Base-by-base conservation (phyloP, 116 monocot genomes). In the Papilionanthe hybrid region DNA sequence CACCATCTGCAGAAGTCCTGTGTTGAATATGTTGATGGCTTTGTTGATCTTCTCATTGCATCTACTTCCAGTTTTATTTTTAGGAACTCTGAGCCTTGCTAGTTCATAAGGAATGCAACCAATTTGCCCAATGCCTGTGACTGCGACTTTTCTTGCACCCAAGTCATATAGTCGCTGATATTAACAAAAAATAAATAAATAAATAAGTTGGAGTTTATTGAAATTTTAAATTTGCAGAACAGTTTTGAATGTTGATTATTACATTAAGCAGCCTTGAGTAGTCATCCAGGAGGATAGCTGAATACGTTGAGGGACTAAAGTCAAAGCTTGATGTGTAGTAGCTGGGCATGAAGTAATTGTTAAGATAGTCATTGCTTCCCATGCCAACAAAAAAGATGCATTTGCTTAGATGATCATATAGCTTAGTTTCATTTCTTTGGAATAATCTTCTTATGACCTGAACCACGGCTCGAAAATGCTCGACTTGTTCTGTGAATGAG, bases 81-180 rank as follows among this genome's bases (percentile, higher is more conserved):
- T 55, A 25, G 30, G 44, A 3, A 23, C 73, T 7, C 74, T 42
- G 55, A 84, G 53, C n/a, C 91, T 79, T 1, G 91, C 95, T 25
- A 95, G 86, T 84, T 92, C 88, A 41, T 95, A 95, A 2, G 95
- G 95, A 42, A 95, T 95, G 91, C 95, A 95, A 8, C 95, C 93
- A 19, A 95, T 91, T 84, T 85, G 85, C 19, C 95, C 95, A 17
- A 95, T 67, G 1, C 91, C 95, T 0, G 72, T 69, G 4, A 91
- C 7, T 0, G 42, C 86, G 47, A 91, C 74, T 72, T 92, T 95
- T 12, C 95, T 78, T 4, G 92, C 95, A 5, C 95, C 93, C 43
- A 92, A 69, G 22, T 91, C 79, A 42, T 95, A 92, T 47, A 95
- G 7, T 29, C 86, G 67, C 94, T 92, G 87, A 77, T 72, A 82